Evolutionary conservation across 2,329 filamentous ascomycete species (phyloP).

Genomic region (Paraphoma chrysanthemicola): DNA sequence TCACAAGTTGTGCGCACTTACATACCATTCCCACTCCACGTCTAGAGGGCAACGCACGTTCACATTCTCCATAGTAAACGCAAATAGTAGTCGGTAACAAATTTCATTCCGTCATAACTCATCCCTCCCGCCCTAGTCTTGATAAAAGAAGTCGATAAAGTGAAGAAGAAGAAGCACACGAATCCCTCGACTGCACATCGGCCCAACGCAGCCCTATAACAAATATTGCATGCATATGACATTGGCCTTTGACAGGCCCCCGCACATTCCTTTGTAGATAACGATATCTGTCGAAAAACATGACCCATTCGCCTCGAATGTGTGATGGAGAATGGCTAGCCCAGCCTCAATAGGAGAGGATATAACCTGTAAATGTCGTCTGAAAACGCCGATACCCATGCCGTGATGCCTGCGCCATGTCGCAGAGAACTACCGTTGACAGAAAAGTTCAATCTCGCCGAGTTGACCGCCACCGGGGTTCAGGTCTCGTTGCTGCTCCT

Average conservation of each 20-base stretch:
- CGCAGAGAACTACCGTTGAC: conserved; percentile 37
- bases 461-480: conserved; percentile 70
- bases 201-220: neutral
- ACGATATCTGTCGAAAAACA: neutral
- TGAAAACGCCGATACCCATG: neutral
- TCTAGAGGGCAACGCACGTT: too few relatives aligned
- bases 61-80: too few relatives aligned
- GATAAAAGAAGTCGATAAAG: neutral
- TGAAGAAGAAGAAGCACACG: neutral
- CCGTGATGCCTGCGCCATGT: neutral
- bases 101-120: conserved; percentile 14
- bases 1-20: too few relatives aligned
- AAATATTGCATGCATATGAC: neutral
- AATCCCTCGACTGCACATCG: neutral
- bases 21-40: too few relatives aligned
- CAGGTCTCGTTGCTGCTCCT: conserved; percentile 72
- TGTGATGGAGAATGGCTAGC: neutral
- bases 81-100: neutral
- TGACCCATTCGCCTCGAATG: neutral
- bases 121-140: conserved; percentile 4
- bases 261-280: neutral
- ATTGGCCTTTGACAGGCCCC: neutral
- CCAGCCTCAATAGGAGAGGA: neutral
- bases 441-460: conserved; percentile 78
- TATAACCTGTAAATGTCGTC: neutral